Conservation (phyloP, 129 eudicot genomes). For the Flaveria sonorensis region DNA sequence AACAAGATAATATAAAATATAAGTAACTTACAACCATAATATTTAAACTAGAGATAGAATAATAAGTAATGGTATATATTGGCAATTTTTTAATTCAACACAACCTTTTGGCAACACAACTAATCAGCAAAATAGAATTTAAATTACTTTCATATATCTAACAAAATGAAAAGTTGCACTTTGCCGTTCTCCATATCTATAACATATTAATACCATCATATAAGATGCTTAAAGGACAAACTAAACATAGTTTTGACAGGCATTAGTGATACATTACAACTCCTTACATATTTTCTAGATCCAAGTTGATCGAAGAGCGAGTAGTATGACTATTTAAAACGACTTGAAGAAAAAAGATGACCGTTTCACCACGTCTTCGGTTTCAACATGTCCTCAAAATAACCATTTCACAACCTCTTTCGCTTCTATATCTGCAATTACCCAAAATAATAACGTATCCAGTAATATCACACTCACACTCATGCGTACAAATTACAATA, state of each 20-base stretch:
- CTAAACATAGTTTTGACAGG: slow-evolving; percentile 10
- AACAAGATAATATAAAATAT: neutral
- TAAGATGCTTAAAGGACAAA: slow-evolving; percentile 19
- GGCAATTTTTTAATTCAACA: no score
- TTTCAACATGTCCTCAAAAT: slow-evolving; percentile 30
- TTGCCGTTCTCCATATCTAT: slow-evolving; percentile 15
- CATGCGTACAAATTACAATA: no score
- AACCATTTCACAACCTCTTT: slow-evolving; percentile 24
- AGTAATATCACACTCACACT: neutral
- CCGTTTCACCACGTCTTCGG: slow-evolving; percentile 24
- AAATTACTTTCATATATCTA: slow-evolving; percentile 3
- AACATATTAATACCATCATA: slow-evolving; percentile 10
- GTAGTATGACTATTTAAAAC: slow-evolving; percentile 11
- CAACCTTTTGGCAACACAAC: neutral
- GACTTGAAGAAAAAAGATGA: slow-evolving; percentile 18
- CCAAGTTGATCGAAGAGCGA: slow-evolving; percentile 22
- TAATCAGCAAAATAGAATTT: neutral
- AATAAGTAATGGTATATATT: no score
- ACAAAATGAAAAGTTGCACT: neutral
- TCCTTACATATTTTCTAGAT: slow-evolving; percentile 26
- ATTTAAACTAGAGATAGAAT: no score
- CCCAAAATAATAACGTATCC: neutral
- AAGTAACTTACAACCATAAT: no score
- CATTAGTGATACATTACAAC: slow-evolving; percentile 23
- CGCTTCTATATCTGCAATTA: slow-evolving; percentile 48